A percentile compares a stretch with the other conserved stretches of the same genome.
phyloP scores from a whole-genome alignment of 768 basidiomycete species.

The Tricholoma sp. region DNA sequence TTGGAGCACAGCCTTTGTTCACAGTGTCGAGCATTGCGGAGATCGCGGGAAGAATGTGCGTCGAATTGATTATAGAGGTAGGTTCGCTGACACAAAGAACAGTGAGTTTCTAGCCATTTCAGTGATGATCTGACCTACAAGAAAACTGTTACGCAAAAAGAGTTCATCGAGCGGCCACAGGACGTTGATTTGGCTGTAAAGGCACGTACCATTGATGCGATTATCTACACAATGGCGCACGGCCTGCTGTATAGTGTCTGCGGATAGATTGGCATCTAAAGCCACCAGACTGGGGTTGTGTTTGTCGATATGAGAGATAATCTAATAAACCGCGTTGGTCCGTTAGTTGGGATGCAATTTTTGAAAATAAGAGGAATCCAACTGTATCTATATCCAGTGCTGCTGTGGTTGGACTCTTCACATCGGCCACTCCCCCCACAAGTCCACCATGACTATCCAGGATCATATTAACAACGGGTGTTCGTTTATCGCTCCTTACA shows the following conservation, averaged over 20 bases:
- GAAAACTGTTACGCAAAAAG: constrained; percentile 45
- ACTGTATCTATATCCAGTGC: constrained; percentile 44
- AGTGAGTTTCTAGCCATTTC: neutral
- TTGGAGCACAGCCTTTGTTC: constrained; percentile 30
- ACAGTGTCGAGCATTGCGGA: constrained; percentile 26
- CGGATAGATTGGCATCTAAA: constrained; percentile 71
- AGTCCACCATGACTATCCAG: constrained; percentile 69
- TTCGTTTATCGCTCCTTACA: constrained; percentile 34
- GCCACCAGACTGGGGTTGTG: constrained; percentile 57
- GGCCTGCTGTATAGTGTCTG: constrained; percentile 45
- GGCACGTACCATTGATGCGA: constrained; percentile 50
- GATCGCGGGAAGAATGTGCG: constrained; percentile 62
- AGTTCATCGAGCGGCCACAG: neutral
- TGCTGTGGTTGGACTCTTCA: constrained; percentile 54
- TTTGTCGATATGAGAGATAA: constrained; percentile 41
- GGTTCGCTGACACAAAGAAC: constrained; percentile 63
- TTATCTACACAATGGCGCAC: constrained; percentile 45
- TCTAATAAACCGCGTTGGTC: constrained; percentile 28
- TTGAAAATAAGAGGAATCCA: constrained; percentile 4
- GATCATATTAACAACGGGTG: constrained; percentile 85
- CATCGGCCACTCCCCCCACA: constrained; percentile 88
- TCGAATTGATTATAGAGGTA: constrained; percentile 83
- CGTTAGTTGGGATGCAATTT: neutral
- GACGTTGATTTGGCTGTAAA: neutral
- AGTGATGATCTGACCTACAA: constrained; percentile 47